Conservation (phyloP, 2,329 filamentous ascomycete genomes). For the Coniochaeta ligniaria region DNA sequence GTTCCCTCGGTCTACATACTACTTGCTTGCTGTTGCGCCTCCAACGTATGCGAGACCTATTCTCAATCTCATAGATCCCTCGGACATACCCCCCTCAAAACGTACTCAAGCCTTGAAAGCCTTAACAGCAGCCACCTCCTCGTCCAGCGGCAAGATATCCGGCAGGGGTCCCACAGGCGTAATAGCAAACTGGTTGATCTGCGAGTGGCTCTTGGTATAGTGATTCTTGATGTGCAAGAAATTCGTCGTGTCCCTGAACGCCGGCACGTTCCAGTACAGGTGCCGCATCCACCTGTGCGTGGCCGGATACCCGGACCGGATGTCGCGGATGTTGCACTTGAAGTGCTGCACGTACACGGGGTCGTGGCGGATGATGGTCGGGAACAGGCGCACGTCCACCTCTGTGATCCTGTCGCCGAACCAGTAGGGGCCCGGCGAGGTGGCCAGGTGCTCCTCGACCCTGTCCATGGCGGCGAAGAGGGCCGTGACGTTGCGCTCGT, state of each 20-base stretch:
- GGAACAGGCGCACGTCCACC: conserved; percentile 65
- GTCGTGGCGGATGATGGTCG: conserved; percentile 15
- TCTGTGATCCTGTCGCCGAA: conserved; percentile 74
- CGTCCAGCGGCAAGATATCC: conserved; percentile 67
- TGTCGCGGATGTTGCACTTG: conserved; percentile 80
- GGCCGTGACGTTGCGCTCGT: conserved; percentile 62
- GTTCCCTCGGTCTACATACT: neutral
- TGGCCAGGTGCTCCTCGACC: conserved; percentile 61
- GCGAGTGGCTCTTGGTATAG: conserved; percentile 53
- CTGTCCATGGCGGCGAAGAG: conserved; percentile 75
- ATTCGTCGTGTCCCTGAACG: conserved; percentile 77
- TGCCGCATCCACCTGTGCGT: conserved; percentile 76
- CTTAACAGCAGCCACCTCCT: conserved; percentile 62
- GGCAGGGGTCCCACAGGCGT: conserved; percentile 81
- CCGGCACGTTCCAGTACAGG: conserved; percentile 75
- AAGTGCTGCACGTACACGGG: conserved; percentile 82
- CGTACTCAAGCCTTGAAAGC: conserved; percentile 7
- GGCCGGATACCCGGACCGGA: conserved; percentile 73
- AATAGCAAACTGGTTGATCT: conserved; percentile 65
- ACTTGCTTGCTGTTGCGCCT: neutral
- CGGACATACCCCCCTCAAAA: too few species aligned
- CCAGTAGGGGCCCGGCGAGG: conserved; percentile 54
- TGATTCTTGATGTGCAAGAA: conserved; percentile 92
- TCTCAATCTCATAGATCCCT: neutral
- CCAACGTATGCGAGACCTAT: neutral